Conservation (phyloP, 208 protist species). For the Angomonas ambiguus region DNA sequence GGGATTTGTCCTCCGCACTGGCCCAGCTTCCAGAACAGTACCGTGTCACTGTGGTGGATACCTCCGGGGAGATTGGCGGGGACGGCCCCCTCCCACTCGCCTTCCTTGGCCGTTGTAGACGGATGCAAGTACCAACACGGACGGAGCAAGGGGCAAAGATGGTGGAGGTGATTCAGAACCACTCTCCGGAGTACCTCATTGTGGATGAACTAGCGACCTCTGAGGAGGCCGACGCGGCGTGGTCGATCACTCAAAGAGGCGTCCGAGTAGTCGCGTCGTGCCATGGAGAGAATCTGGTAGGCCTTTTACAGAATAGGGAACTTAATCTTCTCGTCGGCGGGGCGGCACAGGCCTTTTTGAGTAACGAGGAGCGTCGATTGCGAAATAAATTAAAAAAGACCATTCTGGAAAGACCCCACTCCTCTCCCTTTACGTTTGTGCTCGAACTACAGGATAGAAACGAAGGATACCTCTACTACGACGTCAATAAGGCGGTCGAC, state of each 20-base stretch:
- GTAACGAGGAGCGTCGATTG: constrained; percentile 76
- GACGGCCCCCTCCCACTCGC: constrained; percentile 82
- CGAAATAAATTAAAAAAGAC: constrained; percentile 84
- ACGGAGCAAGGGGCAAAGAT: constrained; percentile 70
- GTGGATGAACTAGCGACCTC: constrained; percentile 90
- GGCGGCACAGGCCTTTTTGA: constrained; percentile 83
- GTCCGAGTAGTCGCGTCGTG: constrained; percentile 87
- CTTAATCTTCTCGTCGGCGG: constrained; percentile 87
- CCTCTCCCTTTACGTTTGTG: constrained; percentile 75
- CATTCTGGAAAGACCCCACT: constrained; percentile 71
- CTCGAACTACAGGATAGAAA: constrained; percentile 68
- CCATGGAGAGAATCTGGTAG: constrained; percentile 76
- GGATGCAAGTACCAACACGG: constrained; percentile 79
- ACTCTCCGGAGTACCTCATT: constrained; percentile 90
- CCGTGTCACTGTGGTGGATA: constrained; percentile 91
- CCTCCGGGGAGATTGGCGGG: constrained; percentile 93
- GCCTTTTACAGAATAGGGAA: constrained; percentile 84
- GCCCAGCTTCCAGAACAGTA: constrained; percentile 35
- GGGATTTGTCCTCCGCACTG: constrained; percentile 76
- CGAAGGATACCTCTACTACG: constrained; percentile 58
- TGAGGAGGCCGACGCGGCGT: constrained; percentile 75
- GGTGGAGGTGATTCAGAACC: constrained; percentile 93
- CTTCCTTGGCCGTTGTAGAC: constrained; percentile 82
- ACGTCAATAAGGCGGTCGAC: constrained; percentile 84
- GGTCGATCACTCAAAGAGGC: constrained; percentile 84